phyloP scores from a whole-genome alignment of 768 basidiomycete species.

The Suillus alpinus region DNA sequence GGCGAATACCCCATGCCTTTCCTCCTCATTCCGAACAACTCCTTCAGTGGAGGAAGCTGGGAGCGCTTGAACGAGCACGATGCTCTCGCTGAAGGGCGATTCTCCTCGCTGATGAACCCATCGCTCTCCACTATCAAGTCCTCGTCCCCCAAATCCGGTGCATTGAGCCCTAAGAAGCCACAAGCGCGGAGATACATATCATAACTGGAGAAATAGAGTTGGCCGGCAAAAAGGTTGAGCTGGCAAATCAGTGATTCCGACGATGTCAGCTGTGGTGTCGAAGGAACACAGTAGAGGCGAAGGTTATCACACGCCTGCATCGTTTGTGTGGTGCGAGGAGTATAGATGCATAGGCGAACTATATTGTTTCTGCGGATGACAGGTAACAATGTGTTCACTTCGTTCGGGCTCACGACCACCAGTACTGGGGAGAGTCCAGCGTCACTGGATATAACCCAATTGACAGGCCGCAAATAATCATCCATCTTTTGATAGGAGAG shows the following conservation, averaged over 20 bases:
- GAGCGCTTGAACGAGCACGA: not conserved
- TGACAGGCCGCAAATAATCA: slow-evolving; percentile 27
- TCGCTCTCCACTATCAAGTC: not conserved
- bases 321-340: slow-evolving; percentile 33
- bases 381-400: slow-evolving; percentile 38
- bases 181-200: not conserved
- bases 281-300: slow-evolving; percentile 6
- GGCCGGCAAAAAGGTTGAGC: slow-evolving; percentile 1
- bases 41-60: not conserved
- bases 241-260: not conserved
- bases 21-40: slow-evolving; percentile 24
- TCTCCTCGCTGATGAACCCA: not conserved
- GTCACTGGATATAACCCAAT: slow-evolving; percentile 23
- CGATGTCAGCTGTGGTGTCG: not conserved
- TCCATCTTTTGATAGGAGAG: not conserved
- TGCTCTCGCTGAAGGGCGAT: not conserved
- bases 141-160: not conserved
- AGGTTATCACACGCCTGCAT: slow-evolving; percentile 38
- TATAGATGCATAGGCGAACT: slow-evolving; percentile 43
- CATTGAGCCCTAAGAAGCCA: not conserved
- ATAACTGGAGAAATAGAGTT: not conserved
- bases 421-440: slow-evolving; percentile 19
- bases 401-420: slow-evolving; percentile 41
- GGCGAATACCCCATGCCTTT: slow-evolving; percentile 35
- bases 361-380: slow-evolving; percentile 29